phyloP scores from a whole-genome alignment of 2,329 filamentous ascomycete species.

The Cryphonectria parasitica region DNA sequence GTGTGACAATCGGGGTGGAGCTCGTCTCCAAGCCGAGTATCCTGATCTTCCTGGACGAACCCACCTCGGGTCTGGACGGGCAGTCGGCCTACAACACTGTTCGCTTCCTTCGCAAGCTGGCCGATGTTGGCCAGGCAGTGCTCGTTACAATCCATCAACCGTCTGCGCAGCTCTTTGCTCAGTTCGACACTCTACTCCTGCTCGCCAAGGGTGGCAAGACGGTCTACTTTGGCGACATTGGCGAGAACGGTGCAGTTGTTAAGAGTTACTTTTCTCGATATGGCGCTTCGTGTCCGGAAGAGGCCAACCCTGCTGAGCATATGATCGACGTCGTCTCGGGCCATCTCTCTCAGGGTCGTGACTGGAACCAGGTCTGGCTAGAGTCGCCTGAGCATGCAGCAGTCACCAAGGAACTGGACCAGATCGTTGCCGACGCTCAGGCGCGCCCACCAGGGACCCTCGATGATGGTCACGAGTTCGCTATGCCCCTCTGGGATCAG shows the following conservation, averaged over 20 bases:
- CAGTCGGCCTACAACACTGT: conserved; percentile 65
- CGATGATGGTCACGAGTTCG: conserved; percentile 51
- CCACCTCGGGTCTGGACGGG: conserved; percentile 61
- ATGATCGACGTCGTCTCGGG: conserved; percentile 63
- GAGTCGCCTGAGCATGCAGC: conserved; percentile 39
- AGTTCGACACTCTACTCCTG: conserved; percentile 60
- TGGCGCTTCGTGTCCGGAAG: conserved; percentile 52
- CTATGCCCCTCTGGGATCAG: conserved; percentile 67
- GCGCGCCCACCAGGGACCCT: background rate
- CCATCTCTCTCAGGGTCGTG: conserved; percentile 53
- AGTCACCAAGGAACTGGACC: conserved; percentile 41
- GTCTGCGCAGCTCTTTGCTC: conserved; percentile 57
- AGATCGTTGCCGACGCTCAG: conserved; percentile 41
- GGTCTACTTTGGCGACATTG: conserved; percentile 59
- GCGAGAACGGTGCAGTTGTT: conserved; percentile 50
- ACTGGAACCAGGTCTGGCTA: conserved; percentile 67
- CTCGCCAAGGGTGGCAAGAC: conserved; percentile 57
- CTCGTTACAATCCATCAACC: conserved; percentile 66
- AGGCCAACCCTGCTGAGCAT: conserved; percentile 59
- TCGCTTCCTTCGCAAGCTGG: conserved; percentile 63
- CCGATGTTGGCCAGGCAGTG: conserved; percentile 62
- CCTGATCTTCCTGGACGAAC: conserved; percentile 67
- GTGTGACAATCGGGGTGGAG: conserved; percentile 72
- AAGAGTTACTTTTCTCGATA: conserved; percentile 57
- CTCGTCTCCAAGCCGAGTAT: conserved; percentile 48